These are phyloP conservation scores for Berkeleyomyces basicola DNA, from an alignment of 2,329 filamentous ascomycete species.

Conservation along the genomic window DNA sequence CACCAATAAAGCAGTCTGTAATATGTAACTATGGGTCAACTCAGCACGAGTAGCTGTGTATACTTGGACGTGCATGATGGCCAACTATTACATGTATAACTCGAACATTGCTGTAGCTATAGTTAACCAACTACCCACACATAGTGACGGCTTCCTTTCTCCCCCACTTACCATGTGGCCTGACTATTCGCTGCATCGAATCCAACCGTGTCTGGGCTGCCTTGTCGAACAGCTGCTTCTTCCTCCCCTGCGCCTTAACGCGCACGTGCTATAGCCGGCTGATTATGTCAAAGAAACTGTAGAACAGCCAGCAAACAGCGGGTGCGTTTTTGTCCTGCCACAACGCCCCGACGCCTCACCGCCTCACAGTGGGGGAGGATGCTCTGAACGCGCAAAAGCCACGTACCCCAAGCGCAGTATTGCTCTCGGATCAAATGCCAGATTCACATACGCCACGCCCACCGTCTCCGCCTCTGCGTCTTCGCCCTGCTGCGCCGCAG, in stretches of 20 bases:
- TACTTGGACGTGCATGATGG: no score
- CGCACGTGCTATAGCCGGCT: background rate
- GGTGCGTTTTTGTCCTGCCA: background rate
- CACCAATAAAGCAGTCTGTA: background rate
- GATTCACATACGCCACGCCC: slow-evolving; percentile 23
- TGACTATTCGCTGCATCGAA: background rate
- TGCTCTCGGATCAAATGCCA: slow-evolving; percentile 26
- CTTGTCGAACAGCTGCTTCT: no score
- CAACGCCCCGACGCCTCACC: background rate
- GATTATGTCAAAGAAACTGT: background rate
- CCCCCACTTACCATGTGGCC: background rate
- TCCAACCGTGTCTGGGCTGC: background rate
- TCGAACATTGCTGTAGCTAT: no score
- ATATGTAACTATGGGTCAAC: background rate
- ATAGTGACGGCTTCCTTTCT: background rate
- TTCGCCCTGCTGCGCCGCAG: background rate
- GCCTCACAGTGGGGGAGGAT: background rate
- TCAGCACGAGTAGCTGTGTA: no score
- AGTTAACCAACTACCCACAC: no score
- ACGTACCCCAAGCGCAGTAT: slow-evolving; percentile 26
- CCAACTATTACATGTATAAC: no score
- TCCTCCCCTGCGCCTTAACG: no score
- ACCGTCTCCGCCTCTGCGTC: slow-evolving; percentile 16
- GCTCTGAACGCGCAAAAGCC: slow-evolving; percentile 12
- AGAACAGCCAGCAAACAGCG: background rate